Evolutionary conservation across 805 yeast species (phyloP).

Genomic region (Candida mattraensis): DNA sequence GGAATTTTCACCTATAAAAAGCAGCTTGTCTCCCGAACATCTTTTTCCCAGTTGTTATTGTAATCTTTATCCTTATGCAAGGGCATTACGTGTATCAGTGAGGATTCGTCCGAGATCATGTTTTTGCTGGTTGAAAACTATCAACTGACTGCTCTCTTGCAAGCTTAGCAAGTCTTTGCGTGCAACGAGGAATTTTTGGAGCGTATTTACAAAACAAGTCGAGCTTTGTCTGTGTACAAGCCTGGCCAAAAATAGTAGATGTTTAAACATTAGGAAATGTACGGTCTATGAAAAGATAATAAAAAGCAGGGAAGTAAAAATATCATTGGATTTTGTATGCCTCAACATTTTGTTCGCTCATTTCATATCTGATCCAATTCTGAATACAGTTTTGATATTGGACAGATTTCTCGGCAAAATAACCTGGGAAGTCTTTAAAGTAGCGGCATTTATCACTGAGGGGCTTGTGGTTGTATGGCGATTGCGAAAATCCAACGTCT

Average conservation of each 20-base stretch:
- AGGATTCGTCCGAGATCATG: slow-evolving; percentile 99
- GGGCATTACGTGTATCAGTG: slow-evolving; percentile 99
- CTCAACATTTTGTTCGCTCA: slow-evolving; percentile 16
- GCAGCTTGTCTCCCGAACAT: too few relatives aligned
- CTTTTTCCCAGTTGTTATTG: too few relatives aligned
- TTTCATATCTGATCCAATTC: slow-evolving; percentile 55
- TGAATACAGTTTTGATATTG: slow-evolving; percentile 66
- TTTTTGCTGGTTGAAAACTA: slow-evolving; percentile 99
- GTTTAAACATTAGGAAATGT: too few relatives aligned
- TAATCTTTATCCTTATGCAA: slow-evolving; percentile 82
- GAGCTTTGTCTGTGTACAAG: slow-evolving; percentile 5
- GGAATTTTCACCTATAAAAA: slow-evolving; percentile 16
- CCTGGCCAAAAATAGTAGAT: too few relatives aligned
- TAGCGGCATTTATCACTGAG: slow-evolving; percentile 25
- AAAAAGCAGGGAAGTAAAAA: slow-evolving; percentile 4
- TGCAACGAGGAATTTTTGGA: slow-evolving; percentile 86
- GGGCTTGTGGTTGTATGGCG: slow-evolving; percentile 49
- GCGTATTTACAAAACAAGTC: slow-evolving; percentile 9
- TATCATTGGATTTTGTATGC: slow-evolving; percentile 5
- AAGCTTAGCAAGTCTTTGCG: too few relatives aligned
- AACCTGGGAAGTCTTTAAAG: slow-evolving; percentile 20
- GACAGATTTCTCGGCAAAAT: slow-evolving; percentile 33
- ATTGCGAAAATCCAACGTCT: slow-evolving; percentile 50
- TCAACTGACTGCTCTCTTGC: slow-evolving; percentile 83
- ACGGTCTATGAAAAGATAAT: too few relatives aligned